phyloP scores from a whole-genome alignment of 2,329 filamentous ascomycete genomes.

The Trichoderma simmonsii region DNA sequence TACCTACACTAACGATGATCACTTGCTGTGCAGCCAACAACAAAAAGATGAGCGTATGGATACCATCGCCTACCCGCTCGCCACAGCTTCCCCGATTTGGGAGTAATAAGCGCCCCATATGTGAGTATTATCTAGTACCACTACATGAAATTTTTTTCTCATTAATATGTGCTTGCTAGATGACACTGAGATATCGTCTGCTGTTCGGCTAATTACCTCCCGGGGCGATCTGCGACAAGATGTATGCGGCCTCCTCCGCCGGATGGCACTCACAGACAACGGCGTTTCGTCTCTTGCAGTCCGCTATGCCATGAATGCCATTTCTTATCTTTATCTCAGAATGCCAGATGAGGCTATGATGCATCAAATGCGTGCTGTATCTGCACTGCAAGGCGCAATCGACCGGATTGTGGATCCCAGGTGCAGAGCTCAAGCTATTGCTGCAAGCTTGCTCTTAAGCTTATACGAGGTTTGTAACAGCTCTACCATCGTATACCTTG shows the following conservation, averaged over 20 bases:
- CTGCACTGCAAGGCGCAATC: slow-evolving; percentile 4
- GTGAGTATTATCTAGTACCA: not conserved
- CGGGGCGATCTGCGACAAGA: slow-evolving; percentile 15
- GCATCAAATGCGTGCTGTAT: slow-evolving; percentile 12
- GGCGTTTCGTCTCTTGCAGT: slow-evolving; percentile 15
- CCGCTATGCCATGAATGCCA: slow-evolving; percentile 16
- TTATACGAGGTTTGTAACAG: slow-evolving; percentile 12
- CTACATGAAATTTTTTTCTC: not conserved
- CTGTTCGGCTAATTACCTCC: slow-evolving; percentile 15
- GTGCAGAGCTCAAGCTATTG: slow-evolving; percentile 15
- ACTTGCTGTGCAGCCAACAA: not conserved
- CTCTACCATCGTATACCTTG: too few species aligned
- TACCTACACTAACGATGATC: not conserved
- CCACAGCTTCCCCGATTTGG: slow-evolving; percentile 9
- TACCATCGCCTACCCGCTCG: not conserved
- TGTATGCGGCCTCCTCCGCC: slow-evolving; percentile 12
- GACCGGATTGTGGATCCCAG: not conserved
- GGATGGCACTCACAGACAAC: slow-evolving; percentile 15
- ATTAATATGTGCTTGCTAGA: not conserved
- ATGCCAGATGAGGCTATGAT: not conserved
- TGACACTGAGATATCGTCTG: slow-evolving; percentile 6
- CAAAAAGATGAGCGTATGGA: not conserved
- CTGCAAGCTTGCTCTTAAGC: slow-evolving; percentile 17
- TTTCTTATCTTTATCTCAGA: slow-evolving; percentile 14
- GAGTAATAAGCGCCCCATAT: not conserved